These are phyloP conservation scores for Candida tropicalis DNA, from an alignment of 1,139 yeast genomes.

Conservation along the genomic window DNA sequence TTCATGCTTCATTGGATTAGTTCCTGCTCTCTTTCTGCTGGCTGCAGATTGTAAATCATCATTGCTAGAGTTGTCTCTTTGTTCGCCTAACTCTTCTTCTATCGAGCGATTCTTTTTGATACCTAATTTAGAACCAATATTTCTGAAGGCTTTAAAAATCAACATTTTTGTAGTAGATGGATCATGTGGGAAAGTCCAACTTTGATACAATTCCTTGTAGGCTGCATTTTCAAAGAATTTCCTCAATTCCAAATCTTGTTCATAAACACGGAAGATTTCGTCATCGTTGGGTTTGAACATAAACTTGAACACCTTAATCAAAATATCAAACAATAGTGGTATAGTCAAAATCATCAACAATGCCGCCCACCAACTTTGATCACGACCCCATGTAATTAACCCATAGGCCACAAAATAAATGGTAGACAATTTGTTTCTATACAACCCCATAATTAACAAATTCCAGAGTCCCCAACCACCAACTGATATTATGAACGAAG, in stretches of 20 bases:
- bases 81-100: constrained; percentile 2
- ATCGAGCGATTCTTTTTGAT: neutral
- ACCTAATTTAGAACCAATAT: constrained; percentile 11
- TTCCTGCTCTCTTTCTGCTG: constrained; percentile 53
- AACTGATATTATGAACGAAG: constrained; percentile 71
- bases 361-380: constrained; percentile 84
- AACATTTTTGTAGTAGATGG: constrained; percentile 29
- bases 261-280: constrained; percentile 76
- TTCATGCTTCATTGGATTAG: constrained; percentile 47
- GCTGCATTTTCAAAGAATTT: constrained; percentile 74
- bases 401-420: constrained; percentile 78
- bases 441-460: constrained; percentile 69
- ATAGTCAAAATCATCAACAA: constrained; percentile 57
- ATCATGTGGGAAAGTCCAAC: constrained; percentile 71
- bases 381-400: constrained; percentile 73
- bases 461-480: constrained; percentile 93
- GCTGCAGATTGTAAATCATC: constrained; percentile 26
- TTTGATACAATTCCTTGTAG: constrained; percentile 69
- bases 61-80: neutral
- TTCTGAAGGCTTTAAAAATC: constrained; percentile 17
- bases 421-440: constrained; percentile 56
- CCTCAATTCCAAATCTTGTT: constrained; percentile 68
- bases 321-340: constrained; percentile 67
- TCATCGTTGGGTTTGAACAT: constrained; percentile 71
- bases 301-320: constrained; percentile 58